These are phyloP conservation scores for Pseudonitzschia pungens DNA, from an alignment of 108 stramenopile species.

Conservation along the genomic window DNA sequence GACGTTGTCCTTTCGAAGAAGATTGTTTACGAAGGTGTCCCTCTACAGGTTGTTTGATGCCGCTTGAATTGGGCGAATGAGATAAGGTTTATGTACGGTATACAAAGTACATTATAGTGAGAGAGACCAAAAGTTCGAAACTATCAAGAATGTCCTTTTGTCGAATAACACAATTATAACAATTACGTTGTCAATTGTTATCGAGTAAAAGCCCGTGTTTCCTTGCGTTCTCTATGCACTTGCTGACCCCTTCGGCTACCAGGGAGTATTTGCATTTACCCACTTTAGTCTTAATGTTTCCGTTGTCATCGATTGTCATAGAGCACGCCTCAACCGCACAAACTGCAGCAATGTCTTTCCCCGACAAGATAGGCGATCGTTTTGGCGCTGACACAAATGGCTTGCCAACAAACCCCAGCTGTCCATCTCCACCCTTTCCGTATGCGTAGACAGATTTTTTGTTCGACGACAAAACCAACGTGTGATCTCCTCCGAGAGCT, in stretches of 20 bases:
- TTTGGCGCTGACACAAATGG: conserved; percentile 67
- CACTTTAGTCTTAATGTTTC: conserved; percentile 35
- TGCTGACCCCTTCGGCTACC: conserved; percentile 4
- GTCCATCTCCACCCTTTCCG: conserved; percentile 70
- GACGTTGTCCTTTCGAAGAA: conserved; percentile 12
- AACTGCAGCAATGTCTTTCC: conserved; percentile 43
- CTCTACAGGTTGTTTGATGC: conserved; percentile 39
- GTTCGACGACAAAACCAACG: conserved; percentile 57
- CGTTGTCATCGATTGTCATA: conserved; percentile 49
- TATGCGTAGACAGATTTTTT: conserved; percentile 50
- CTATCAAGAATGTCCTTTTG: neutral
- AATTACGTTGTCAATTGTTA: neutral
- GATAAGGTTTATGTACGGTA: too few relatives aligned
- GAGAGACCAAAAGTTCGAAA: too few relatives aligned
- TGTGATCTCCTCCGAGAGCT: conserved; percentile 72
- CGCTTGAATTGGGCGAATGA: too few relatives aligned
- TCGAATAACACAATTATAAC: neutral
- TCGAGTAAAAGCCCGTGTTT: neutral
- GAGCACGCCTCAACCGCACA: conserved; percentile 65
- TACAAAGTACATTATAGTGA: too few relatives aligned
- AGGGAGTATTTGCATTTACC: conserved; percentile 43
- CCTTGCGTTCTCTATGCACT: conserved; percentile 17
- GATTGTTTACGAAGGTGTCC: conserved; percentile 37
- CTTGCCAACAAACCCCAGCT: conserved; percentile 51
- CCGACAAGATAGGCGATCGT: conserved; percentile 52